A percentile compares a stretch with the other conserved stretches of the same genome.
Evolutionary conservation across 306 rosid species (phyloP).

Genomic region (Cicer bijugum): DNA sequence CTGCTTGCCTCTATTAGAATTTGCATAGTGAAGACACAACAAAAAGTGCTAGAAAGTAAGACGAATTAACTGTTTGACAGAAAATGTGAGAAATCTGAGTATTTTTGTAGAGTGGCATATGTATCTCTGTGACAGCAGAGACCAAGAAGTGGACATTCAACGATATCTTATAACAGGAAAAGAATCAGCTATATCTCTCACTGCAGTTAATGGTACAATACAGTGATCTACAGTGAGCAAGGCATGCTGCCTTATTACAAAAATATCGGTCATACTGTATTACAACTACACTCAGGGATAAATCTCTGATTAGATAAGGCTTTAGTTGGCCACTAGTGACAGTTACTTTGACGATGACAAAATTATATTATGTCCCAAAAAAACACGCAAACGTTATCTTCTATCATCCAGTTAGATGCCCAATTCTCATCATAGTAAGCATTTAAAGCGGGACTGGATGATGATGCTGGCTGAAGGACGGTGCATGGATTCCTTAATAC

Average conservation of each 20-base stretch:
- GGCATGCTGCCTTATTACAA: constrained; percentile 7
- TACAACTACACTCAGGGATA: not conserved
- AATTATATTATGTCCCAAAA: not conserved
- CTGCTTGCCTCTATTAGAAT: constrained; percentile 1
- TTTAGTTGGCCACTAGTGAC: constrained; percentile 1
- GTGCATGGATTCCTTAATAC: not conserved
- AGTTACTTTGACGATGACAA: not conserved
- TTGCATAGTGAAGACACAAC: not conserved
- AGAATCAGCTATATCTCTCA: not conserved
- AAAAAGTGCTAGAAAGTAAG: not conserved
- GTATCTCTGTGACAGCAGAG: not conserved
- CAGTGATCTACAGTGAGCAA: not conserved
- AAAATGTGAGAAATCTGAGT: not conserved
- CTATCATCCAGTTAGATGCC: constrained; percentile 4
- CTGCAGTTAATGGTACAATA: not conserved
- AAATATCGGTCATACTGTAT: not conserved
- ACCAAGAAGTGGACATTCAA: not conserved
- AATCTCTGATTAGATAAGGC: not conserved
- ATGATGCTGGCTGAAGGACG: not conserved
- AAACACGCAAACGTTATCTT: not conserved
- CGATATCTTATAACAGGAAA: not conserved
- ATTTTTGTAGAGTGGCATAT: not conserved
- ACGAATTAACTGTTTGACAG: not conserved
- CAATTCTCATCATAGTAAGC: not conserved
- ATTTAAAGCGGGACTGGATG: not conserved